phyloP scores from a whole-genome alignment of 2,329 filamentous ascomycete genomes.

The Annulohypoxylon truncatum region DNA sequence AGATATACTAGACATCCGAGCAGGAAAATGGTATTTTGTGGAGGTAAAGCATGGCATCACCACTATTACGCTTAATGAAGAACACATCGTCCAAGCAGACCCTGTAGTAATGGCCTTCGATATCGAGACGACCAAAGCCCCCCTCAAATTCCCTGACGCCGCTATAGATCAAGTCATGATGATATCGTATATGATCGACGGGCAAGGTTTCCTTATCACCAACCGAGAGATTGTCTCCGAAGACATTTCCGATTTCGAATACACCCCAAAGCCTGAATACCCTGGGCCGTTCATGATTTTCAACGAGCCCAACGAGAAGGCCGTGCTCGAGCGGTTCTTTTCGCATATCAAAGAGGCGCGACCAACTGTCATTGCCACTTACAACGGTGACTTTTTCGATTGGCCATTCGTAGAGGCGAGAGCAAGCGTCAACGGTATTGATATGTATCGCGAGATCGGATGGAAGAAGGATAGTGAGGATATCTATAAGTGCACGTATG shows the following conservation, averaged over 20 bases:
- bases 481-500: slow-evolving; percentile 95
- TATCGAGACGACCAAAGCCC: slow-evolving; percentile 97
- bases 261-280: slow-evolving; percentile 97
- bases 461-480: slow-evolving; percentile 96
- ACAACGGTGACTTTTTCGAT: slow-evolving; percentile 99
- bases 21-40: slow-evolving; percentile 96
- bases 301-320: slow-evolving; percentile 95
- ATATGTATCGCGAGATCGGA: slow-evolving; percentile 99
- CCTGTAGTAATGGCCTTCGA: slow-evolving; percentile 99
- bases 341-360: slow-evolving; percentile 93
- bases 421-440: slow-evolving; percentile 93
- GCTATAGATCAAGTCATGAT: slow-evolving; percentile 98
- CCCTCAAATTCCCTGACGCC: slow-evolving; percentile 95
- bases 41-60: slow-evolving; percentile 92
- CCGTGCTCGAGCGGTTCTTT: slow-evolving; percentile 90
- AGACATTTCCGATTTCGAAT: slow-evolving; percentile 97
- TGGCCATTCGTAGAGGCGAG: slow-evolving; percentile 98
- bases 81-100: slow-evolving; percentile 88
- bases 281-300: slow-evolving; percentile 96
- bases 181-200: slow-evolving; percentile 99
- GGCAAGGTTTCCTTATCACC: slow-evolving; percentile 96
- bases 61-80: slow-evolving; percentile 85
- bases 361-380: slow-evolving; percentile 98
- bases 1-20: slow-evolving; percentile 79
- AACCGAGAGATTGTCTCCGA: slow-evolving; percentile 98